Conservation (phyloP, 305 asterid genomes). For the Fraxinus sp. region DNA sequence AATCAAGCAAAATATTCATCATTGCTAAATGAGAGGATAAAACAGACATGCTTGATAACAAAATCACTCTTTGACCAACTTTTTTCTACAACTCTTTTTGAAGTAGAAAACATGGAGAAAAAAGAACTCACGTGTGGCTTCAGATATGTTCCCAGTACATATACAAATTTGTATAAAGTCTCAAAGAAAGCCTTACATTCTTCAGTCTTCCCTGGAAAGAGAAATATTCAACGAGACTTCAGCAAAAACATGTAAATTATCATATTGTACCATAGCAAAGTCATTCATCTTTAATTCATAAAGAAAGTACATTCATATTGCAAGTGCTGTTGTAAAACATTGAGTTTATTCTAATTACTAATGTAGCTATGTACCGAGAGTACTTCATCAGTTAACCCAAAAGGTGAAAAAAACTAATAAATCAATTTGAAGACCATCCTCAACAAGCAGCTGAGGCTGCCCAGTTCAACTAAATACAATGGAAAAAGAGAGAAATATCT, state of each 20-base stretch:
- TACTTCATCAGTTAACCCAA: neutral
- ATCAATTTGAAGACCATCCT: neutral
- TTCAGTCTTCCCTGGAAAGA: conserved; percentile 73
- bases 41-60: neutral
- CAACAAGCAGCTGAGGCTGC: neutral
- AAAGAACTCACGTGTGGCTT: conserved; percentile 84
- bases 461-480: neutral
- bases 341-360: neutral
- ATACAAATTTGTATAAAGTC: conserved; percentile 82
- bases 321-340: neutral
- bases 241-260: conserved; percentile 4
- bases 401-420: neutral
- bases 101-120: conserved; percentile 11
- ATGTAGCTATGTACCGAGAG: neutral
- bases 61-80: neutral
- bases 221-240: conserved; percentile 18
- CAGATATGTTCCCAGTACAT: conserved; percentile 88
- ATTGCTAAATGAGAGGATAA: neutral
- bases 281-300: neutral
- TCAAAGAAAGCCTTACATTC: conserved; percentile 70
- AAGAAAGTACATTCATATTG: neutral
- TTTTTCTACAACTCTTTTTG: conserved; percentile 2
- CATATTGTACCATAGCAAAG: conserved; percentile 4
- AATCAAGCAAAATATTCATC: neutral
- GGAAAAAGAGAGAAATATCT: neutral